Evolutionary conservation across 495 filamentous ascomycete genomes (phyloP), one percentile per base, ranked within the genome.

Genomic region (Xylaria venustula): DNA sequence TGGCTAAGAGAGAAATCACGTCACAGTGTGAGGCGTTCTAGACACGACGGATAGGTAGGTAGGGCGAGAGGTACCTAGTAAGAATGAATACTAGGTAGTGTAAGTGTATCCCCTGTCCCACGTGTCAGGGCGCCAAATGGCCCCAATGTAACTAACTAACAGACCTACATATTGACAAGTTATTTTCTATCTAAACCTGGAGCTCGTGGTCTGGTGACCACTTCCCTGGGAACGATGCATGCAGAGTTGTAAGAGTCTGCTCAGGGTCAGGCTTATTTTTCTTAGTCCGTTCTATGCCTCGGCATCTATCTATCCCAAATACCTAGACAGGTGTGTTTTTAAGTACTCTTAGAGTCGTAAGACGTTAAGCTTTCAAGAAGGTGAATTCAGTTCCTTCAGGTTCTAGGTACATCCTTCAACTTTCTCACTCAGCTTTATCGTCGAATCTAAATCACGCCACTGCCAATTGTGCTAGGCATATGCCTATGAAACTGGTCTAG

Each of bases 41-140:
- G n/a, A n/a, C n/a, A n/a, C n/a, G n/a, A n/a, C n/a, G n/a, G n/a
- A n/a, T n/a, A n/a, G n/a, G n/a, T n/a, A n/a, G 3, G 15, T 2
- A 47, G 40, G 19, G 15, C 23, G 20, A 22, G 19, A 7, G 7
- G 6, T 19, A 30, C 25, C 30, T 19, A 20, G 19, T n/a, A n/a
- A n/a, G n/a, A n/a, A n/a, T n/a, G n/a, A n/a, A n/a, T n/a, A n/a
- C n/a, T n/a, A n/a, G n/a, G n/a, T n/a, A n/a, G n/a, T n/a, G n/a
- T n/a, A n/a, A n/a, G n/a, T n/a, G n/a, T n/a, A n/a, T 51, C 46
- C 23, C 56, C 56, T 41, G 56, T 49, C 28, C 47, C 56, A 59
- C 56, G 56, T 59, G 56, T 59, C 8, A 22, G 34, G 45, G 34
- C 47, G 56, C 26, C 56, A 32, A 40, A 44, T 41, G 54, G 30